Evolutionary conservation across 371 early-diverging fungal genomes (phyloP), one percentile per base, ranked within the genome.

Genomic region (Lichtheimia ornata): DNA sequence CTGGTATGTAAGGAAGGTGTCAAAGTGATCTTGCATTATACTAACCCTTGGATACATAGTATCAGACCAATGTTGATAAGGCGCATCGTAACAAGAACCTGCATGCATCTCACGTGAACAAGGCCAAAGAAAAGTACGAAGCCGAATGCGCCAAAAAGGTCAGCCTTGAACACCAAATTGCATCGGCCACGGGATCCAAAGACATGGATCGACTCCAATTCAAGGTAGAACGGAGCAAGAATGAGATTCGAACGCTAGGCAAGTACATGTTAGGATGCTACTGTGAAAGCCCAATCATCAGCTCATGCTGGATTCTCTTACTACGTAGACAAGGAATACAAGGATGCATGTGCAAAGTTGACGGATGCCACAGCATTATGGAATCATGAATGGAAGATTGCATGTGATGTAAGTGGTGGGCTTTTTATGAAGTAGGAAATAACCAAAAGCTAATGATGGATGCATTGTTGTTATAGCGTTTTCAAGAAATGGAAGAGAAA

Each of bases 401-500:
- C 89, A 0, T 91, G 93, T 61, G 84, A 82, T 66, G 91, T 91
- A 79, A 57, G 83, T 67, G 25, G n/a, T 50, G 15, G 2, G 15
- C 42, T n/a, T 50, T n/a, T 0, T 14, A 3, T 12, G 28, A 13
- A 20, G 1, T n/a, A 24, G 14, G 13, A 41, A 24, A 27, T 12
- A 25, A 27, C 1, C 15, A 15, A 18, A 13, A 12, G n/a, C 30
- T 12, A 22, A 24, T 18, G 22, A 53, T 35, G 13, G n/a, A n/a
- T 50, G 35, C n/a, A 30, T 7, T 30, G 7, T 2, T 35, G 20
- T 44, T 52, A 4, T 53, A 84, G 88, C 76, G 71, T 53, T 93
- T 89, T 63, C 95, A 96, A 88, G 72, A 84, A 13, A 82, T 97
- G 60, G 97, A 97, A 69, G 93, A 94, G 62, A 90, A 94, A 59